Evolutionary conservation across 495 filamentous ascomycete genomes (phyloP).

Genomic region (Penicillium cinerascens): DNA sequence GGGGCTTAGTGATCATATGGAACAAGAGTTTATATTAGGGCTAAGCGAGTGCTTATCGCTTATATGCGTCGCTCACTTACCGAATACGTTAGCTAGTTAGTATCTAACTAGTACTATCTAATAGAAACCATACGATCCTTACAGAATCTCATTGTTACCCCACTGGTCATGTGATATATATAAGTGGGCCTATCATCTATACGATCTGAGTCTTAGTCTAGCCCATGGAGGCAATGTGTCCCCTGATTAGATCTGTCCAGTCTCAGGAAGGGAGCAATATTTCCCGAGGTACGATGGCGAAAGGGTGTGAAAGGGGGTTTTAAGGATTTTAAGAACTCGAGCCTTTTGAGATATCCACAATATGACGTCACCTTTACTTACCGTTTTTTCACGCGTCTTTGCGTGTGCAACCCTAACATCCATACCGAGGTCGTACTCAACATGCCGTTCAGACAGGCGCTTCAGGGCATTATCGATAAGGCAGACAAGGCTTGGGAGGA

Average conservation of each 20-base stretch:
- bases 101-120: not conserved
- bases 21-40: not conserved
- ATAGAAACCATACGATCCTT: not conserved
- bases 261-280: conserved; percentile 3
- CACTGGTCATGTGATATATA: not conserved
- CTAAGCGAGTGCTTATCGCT: not conserved
- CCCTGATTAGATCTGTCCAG: conserved; percentile 2
- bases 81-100: not conserved
- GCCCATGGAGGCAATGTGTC: conserved; percentile 1
- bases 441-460: conserved; percentile 28
- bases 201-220: not conserved
- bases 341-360: conserved; percentile 7
- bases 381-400: conserved; percentile 9
- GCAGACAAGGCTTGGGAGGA: conserved; percentile 27
- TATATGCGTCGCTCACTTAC: no score
- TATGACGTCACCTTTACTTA: conserved; percentile 25
- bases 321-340: conserved; percentile 1
- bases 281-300: conserved; percentile 6
- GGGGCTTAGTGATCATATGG: conserved; percentile 1
- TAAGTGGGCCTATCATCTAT: not conserved
- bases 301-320: conserved; percentile 3
- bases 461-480: conserved; percentile 25
- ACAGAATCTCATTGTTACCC: not conserved
- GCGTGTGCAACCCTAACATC: conserved; percentile 9
- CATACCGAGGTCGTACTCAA: conserved; percentile 18